Conservation (phyloP, 2,329 filamentous ascomycete genomes). For the Geosmithia morbida region DNA sequence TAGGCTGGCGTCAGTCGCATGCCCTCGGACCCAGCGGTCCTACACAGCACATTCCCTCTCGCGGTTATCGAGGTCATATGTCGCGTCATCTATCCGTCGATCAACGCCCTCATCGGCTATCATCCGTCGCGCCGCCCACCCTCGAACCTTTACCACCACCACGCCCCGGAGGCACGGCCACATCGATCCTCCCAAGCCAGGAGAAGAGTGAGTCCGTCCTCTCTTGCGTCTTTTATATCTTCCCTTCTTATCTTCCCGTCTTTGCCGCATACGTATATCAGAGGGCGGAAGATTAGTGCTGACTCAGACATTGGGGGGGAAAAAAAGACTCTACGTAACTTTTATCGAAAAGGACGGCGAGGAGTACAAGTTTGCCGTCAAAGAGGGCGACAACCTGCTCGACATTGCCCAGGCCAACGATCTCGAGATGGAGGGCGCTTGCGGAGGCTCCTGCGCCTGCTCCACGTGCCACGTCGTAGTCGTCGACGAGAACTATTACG, state of each 20-base stretch:
- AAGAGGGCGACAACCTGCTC: constrained; percentile 79
- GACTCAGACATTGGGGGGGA: neutral
- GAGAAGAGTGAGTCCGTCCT: constrained; percentile 61
- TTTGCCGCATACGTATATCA: too few species aligned
- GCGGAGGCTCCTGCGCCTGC: constrained; percentile 86
- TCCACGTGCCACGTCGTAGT: constrained; percentile 90
- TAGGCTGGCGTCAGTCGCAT: constrained; percentile 14
- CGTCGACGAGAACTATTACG: constrained; percentile 55
- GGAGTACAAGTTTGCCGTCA: constrained; percentile 63
- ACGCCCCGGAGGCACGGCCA: constrained; percentile 56
- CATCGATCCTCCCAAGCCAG: constrained; percentile 68
- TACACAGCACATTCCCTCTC: constrained; percentile 2
- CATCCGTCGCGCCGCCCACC: neutral
- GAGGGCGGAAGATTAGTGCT: too few species aligned
- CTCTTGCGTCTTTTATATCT: too few species aligned
- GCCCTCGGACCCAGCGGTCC: constrained; percentile 13
- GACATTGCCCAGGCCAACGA: constrained; percentile 93
- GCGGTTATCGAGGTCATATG: constrained; percentile 3
- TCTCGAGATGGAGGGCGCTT: constrained; percentile 96
- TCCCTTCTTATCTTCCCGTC: too few species aligned
- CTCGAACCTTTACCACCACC: constrained; percentile 51
- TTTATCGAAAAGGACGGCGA: constrained; percentile 86
- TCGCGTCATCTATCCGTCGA: neutral
- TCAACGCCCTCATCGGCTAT: neutral
- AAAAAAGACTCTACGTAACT: constrained; percentile 62